Conservation (phyloP, 768 basidiomycete species). For the Cyclocybe cylindracea region DNA sequence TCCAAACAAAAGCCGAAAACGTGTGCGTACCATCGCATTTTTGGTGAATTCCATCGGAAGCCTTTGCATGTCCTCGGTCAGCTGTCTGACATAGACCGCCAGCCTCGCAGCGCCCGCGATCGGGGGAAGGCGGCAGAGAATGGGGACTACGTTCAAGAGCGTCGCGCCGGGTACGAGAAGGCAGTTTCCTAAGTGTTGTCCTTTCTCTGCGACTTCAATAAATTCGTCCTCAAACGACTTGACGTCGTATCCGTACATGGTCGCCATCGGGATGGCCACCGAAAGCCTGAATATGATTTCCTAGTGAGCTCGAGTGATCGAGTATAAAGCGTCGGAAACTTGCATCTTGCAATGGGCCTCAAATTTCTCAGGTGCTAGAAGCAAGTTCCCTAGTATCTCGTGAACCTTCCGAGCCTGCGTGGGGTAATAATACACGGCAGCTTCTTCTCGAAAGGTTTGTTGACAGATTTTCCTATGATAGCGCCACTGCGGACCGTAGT, state of each 20-base stretch:
- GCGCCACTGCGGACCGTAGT: conserved; percentile 15
- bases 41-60: conserved; percentile 7
- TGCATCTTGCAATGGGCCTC: conserved; percentile 7
- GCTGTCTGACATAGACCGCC: conserved; percentile 2
- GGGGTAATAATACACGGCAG: background rate
- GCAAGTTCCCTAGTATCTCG: conserved; percentile 4
- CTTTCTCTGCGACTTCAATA: conserved; percentile 31
- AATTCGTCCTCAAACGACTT: conserved; percentile 32
- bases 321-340: background rate
- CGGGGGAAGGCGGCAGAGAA: conserved; percentile 6
- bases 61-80: conserved; percentile 4
- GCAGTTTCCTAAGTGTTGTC: background rate
- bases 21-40: background rate
- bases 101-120: conserved; percentile 4
- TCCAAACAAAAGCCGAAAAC: background rate
- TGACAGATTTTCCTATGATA: conserved; percentile 17
- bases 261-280: conserved; percentile 32
- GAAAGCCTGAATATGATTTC: conserved; percentile 18
- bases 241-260: conserved; percentile 38
- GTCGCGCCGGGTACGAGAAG: conserved; percentile 8
- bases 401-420: conserved; percentile 8
- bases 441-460: conserved; percentile 14
- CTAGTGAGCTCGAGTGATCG: background rate
- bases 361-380: conserved; percentile 7
- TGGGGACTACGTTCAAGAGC: conserved; percentile 7